Evolutionary conservation across 306 rosid genomes (phyloP).

Genomic region (Cicer pinnatifidum): DNA sequence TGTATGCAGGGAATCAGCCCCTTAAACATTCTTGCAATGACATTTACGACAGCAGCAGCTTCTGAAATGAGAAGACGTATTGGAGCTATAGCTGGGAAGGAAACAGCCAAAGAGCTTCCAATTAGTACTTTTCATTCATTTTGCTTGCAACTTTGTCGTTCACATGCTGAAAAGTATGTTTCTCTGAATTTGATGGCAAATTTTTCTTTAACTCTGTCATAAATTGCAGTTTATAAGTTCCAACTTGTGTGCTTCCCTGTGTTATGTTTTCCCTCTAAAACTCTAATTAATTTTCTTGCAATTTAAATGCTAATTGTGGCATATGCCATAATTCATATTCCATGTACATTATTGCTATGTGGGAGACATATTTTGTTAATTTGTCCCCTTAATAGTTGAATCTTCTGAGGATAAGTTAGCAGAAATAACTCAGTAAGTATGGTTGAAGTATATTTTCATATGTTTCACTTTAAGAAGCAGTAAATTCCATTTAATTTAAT

Average conservation of each 20-base stretch:
- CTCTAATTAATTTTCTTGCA: conserved; percentile 21
- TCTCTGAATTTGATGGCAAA: conserved; percentile 34
- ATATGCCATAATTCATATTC: conserved; percentile 18
- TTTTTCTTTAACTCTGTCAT: conserved; percentile 25
- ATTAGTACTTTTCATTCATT: conserved; percentile 98
- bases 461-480: conserved; percentile 26
- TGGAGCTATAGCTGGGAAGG: conserved; percentile 82
- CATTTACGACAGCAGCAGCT: conserved; percentile 94
- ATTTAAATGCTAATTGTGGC: conserved; percentile 32
- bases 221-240: conserved; percentile 16
- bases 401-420: conserved; percentile 10
- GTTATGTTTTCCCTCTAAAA: conserved; percentile 9
- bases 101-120: conserved; percentile 74
- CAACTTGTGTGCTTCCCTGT: conserved; percentile 38
- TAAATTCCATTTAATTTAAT: conserved; percentile 14
- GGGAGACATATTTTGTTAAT: conserved; percentile 13
- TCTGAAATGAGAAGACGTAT: conserved; percentile 97
- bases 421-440: background rate
- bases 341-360: conserved; percentile 2
- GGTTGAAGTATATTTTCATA: conserved; percentile 8
- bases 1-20: conserved; percentile 70
- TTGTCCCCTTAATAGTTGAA: conserved; percentile 24
- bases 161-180: conserved; percentile 84
- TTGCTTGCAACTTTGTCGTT: conserved; percentile 93
- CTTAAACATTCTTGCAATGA: conserved; percentile 86